Conservation (phyloP, 768 basidiomycete species). For the Tulasnella sp. region DNA sequence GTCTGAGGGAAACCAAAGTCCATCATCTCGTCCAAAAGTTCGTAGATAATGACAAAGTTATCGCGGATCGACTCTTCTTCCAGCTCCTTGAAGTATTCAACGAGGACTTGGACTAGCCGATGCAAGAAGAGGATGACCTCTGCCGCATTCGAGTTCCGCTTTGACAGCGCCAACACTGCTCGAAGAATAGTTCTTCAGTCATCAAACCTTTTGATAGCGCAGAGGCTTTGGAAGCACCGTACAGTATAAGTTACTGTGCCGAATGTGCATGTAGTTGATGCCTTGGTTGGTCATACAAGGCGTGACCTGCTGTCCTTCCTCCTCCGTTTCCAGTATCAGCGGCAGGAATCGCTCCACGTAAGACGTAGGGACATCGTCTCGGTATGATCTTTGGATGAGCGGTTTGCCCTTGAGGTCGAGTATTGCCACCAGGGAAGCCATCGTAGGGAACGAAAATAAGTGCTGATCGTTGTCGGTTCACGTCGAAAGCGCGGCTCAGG, state of each 20-base stretch:
- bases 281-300: slow-evolving; percentile 95
- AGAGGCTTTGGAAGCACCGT: slow-evolving; percentile 21
- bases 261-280: slow-evolving; percentile 96
- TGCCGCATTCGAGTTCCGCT: slow-evolving; percentile 89
- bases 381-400: slow-evolving; percentile 89
- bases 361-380: slow-evolving; percentile 85
- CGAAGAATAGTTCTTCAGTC: neutral
- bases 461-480: neutral
- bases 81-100: slow-evolving; percentile 99
- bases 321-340: slow-evolving; percentile 87
- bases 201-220: neutral
- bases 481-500: neutral
- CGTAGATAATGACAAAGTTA: slow-evolving; percentile 99
- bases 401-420: slow-evolving; percentile 98
- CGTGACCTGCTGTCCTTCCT: slow-evolving; percentile 91
- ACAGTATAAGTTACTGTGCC: slow-evolving; percentile 97
- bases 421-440: slow-evolving; percentile 75
- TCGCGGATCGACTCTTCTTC: slow-evolving; percentile 99
- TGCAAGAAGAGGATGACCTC: slow-evolving; percentile 97
- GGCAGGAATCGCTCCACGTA: slow-evolving; percentile 92
- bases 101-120: slow-evolving; percentile 75
- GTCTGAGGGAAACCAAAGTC: slow-evolving; percentile 99
- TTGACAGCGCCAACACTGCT: slow-evolving; percentile 86
- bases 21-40: slow-evolving; percentile 99
- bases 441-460: slow-evolving; percentile 16